Base-by-base conservation (phyloP, 768 basidiomycete genomes). In the Lentinula detonsa region DNA sequence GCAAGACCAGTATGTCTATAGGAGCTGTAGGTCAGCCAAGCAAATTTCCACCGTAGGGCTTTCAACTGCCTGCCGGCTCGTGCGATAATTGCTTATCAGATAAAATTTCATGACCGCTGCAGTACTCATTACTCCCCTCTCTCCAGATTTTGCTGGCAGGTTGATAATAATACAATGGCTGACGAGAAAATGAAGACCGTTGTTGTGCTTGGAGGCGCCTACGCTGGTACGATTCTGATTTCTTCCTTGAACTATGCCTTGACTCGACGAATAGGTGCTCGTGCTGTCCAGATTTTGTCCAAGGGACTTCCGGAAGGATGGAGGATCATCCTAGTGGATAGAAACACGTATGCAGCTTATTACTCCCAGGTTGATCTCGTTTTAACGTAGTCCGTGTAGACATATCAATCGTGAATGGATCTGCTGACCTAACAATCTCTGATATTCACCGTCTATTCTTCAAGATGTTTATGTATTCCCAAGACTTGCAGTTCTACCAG, bases 381-480 rank as follows among this genome's bases (percentile, higher is more conserved):
- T n/a, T 23, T 34, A 5, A 58, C 16, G 37, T 46, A 23, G 35
- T 23, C 16, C 6, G 33, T 39, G 15, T 49, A 82, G 81, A 28
- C 81, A 83, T 63, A 70, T 74, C n/a, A 82, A 82, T 62, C 79
- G 79, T 80, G 53, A 64, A 76, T 63, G 31, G 43, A 5, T 57
- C 54, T 31, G 2, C 56, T 6, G 4, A 11, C 21, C n/a, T 35
- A 10, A 10, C 8, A 33, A 39, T 46, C 51, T 39, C 59, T 58
- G 16, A 59, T 31, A 42, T 61, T 52, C 15, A 28, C 28, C 15
- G 13, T 37, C 21, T 13, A 18, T 35, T 35, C 33, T 13, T 21
- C n/a, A 58, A 78, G 80, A 84, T 64, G 76, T 85, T 1, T 88
- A 87, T 68, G 80, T 82, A 34, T 75, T 87, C 43, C 81, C 85